Base-by-base conservation (phyloP, 2,329 filamentous ascomycete genomes). In the Phialocephala subalpina region DNA sequence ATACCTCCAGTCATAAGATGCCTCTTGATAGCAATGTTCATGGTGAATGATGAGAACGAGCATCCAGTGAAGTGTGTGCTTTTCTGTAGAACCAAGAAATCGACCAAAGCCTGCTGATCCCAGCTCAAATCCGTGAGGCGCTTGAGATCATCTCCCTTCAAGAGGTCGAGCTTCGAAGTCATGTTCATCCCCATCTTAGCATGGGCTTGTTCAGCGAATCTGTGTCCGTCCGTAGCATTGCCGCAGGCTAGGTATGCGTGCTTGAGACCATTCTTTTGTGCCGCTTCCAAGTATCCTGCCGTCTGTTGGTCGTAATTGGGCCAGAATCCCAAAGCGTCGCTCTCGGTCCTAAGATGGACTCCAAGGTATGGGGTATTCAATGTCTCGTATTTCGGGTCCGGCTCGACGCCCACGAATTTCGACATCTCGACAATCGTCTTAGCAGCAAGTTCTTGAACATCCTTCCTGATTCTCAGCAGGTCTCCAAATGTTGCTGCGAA, bases 51-150 rank as follows among this genome's bases (percentile, higher is more conserved):
- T 67, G 81, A 83, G 7, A 82, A 82, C 62, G 80, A 83, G 42
- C 82, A 79, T 11, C 83, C 83, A 0, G 78, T 78, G 64, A 85
- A 80, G 20, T 80, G 73, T 12, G 78, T 79, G 22, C 80, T 80
- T 29, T 81, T 76, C 59, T 80, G 73, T 69, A 85, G 74, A 3
- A 86, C 79, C 69, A 85, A 81, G 73, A 82, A 85, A 72, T 86
- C 84, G 7, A 85, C 79, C 22, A 85, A 74, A 2, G 79, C 80
- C 64, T 81, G 80, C 74, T 86, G 83, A 72, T 85, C 82, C 79
- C 80, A 84, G 22, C 74, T 79, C 42, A 86, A 71, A 22, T 65
- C 64, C 14, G 75, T 64, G 5, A 85, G 74, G 11, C 66, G 67
- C 20, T 67, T 66, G 1, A 77, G 71, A 59, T 83, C 81, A 27